Evolutionary conservation across 2,329 filamentous ascomycete species (phyloP), one percentile per base, ranked within the genome.

Genomic region (Aureobasidium pullulans): DNA sequence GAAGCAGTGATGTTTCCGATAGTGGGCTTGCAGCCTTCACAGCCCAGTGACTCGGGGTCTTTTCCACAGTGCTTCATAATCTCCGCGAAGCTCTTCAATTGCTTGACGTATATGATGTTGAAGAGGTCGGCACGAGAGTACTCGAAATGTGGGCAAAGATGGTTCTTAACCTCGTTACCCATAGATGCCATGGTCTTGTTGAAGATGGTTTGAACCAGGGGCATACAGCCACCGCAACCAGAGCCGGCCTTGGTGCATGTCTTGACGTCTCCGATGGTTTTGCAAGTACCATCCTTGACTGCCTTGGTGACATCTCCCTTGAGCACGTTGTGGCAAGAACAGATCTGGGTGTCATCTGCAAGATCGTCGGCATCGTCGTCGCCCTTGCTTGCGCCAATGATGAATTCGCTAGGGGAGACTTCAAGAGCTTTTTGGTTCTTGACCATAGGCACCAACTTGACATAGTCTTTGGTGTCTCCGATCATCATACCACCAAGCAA

Each of bases 401-500:
- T 96, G 59, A 96, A 85, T 70, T 96, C 85, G 50, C 87, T 84
- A 0, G 91, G 91, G 0, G 89, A 84, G 0, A 90, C 77, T 13
- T 95, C 89, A 1, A 96, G 79, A 62, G 80, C 78, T 70, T 92
- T 95, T 69, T 90, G 88, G 64, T 83, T 86, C 76, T 92, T 95
- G 58, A 94, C 90, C 79, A 96, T 85, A 1, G 89, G 88, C 1
- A 95, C 89, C 23, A 96, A 76, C 71, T 93, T 96, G 74, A 95
- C 83, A 68, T 96, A 96, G 75, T 96, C 91, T 63, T 83, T 87
- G 0, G 90, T 95, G 68, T 96, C 91, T 40, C 91, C 92, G 62
- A 96, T 94, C 90, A 96, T 96, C 90, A 96, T 96, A 4, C 91
- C 92, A n/a, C 91, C 91, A 0, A 96, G 82, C 1, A 96, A 77